Evolutionary conservation across 805 yeast genomes (phyloP), one percentile per base, ranked within the genome.

Genomic region (Cyberlindnera mycetangii): DNA sequence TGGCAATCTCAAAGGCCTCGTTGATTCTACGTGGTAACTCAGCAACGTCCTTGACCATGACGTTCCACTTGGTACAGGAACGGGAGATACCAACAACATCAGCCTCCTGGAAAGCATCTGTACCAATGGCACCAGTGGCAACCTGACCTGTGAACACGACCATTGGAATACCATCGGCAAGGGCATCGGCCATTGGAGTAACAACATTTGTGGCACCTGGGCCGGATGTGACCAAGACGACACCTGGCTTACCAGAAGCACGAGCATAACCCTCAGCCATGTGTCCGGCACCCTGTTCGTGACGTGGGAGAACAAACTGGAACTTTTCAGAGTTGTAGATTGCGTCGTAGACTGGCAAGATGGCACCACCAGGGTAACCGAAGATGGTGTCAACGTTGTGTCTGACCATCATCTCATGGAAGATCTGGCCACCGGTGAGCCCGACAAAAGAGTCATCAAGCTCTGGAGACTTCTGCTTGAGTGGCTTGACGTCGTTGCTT

Each of bases 191-290:
- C 86, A 93, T 79, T 44, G 99, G 97, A n/a, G 99, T 93, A 52
- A 93, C 83, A 48, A 93, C 97, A 62, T 93, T 93, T 44, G 99
- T 93, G 39, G 98, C 99, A 62, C 98, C 99, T 24, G 99, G 99
- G 41, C 99, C 99, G 1, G 97, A 89, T n/a, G 99, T 93, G 41
- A 93, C 99, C 59, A 93, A 73, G 39, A 93, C 98, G 53, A 93
- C 95, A 71, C 99, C 99, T 12, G 97, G 95, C 68, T 88, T 93
- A 48, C 98, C 99, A 37, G 75, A 68, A 32, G 96, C 99, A 55
- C 95, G 78, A 45, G 99, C 97, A 57, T 93, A 93, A 48, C 99
- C 99, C 71, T 93, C 97, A 45, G 99, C 99, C 98, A 93, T 93
- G 69, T 93, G 99, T 42, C 99, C 99, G 15, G 98, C 99, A 65